These are phyloP conservation scores for Leishmania turanica DNA, from an alignment of 208 protist species.

Conservation along the genomic window DNA sequence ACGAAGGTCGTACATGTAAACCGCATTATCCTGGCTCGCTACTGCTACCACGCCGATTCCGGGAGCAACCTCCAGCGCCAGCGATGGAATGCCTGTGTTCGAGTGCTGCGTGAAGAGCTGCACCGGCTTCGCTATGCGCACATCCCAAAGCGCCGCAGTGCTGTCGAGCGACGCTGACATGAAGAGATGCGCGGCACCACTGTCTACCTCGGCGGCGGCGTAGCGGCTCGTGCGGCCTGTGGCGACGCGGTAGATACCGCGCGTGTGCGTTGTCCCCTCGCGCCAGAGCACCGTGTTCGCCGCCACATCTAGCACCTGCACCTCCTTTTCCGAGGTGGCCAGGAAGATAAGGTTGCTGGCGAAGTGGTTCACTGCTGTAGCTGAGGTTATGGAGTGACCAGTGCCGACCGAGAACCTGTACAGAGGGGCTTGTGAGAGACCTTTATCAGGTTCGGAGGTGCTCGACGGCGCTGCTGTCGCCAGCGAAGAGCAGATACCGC, in stretches of 20 bases:
- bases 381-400: constrained; percentile 55
- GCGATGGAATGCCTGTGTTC: constrained; percentile 55
- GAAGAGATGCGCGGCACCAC: constrained; percentile 53
- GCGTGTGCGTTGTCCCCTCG: constrained; percentile 55
- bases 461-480: constrained; percentile 15
- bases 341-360: constrained; percentile 67
- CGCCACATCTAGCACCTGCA: constrained; percentile 69
- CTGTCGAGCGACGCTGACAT: constrained; percentile 72
- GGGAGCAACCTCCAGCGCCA: constrained; percentile 68
- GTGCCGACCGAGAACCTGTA: constrained; percentile 29
- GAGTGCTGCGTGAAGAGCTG: constrained; percentile 76
- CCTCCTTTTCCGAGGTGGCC: constrained; percentile 67
- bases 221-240: constrained; percentile 62
- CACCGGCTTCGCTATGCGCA: constrained; percentile 46
- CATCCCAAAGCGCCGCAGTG: constrained; percentile 75
- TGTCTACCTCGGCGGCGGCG: constrained; percentile 10
- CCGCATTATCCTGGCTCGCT: constrained; percentile 68
- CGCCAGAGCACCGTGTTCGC: constrained; percentile 40
- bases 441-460: constrained; percentile 10
- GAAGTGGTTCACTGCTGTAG: constrained; percentile 81
- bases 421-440: constrained; percentile 37
- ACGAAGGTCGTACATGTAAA: constrained; percentile 78
- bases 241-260: constrained; percentile 66
- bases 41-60: constrained; percentile 60
- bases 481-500: background rate